These are phyloP conservation scores for Paramecium caudatum DNA, from an alignment of 73 alveolate genomes.

Conservation along the genomic window DNA sequence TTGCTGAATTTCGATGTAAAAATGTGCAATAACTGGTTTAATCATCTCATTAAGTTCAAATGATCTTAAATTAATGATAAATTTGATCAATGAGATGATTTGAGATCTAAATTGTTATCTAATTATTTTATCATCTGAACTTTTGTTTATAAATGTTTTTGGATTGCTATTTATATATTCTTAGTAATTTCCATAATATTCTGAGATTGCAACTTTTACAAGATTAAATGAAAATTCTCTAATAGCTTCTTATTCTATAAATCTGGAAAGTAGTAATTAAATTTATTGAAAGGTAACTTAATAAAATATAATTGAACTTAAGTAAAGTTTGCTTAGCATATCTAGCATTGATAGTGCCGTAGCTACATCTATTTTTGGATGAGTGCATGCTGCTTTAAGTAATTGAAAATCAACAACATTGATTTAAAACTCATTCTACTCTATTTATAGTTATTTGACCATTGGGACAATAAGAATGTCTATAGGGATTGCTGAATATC, in stretches of 20 bases:
- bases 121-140: constrained; percentile 23
- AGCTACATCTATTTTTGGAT: constrained; percentile 50
- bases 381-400: constrained; percentile 50
- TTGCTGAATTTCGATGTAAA: constrained; percentile 20
- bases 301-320: constrained; percentile 28
- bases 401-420: constrained; percentile 27
- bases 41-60: constrained; percentile 34
- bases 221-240: constrained; percentile 35
- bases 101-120: constrained; percentile 39
- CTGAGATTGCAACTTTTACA: not conserved
- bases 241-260: constrained; percentile 9
- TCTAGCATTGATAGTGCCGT: constrained; percentile 40
- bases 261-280: constrained; percentile 46
- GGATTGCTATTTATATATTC: constrained; percentile 49
- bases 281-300: constrained; percentile 36
- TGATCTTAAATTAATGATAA: constrained; percentile 15
- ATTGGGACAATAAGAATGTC: constrained; percentile 48
- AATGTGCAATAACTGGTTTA: constrained; percentile 12
- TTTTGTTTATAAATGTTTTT: not conserved
- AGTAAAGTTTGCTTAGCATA: constrained; percentile 36
- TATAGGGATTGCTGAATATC: constrained; percentile 53
- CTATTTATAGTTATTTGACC: constrained; percentile 34
- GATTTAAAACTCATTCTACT: constrained; percentile 8
- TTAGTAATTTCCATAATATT: constrained; percentile 10
- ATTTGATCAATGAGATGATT: not conserved